phyloP scores from a whole-genome alignment of 2,329 filamentous ascomycete genomes.

The Pestalotiopsis sp. region DNA sequence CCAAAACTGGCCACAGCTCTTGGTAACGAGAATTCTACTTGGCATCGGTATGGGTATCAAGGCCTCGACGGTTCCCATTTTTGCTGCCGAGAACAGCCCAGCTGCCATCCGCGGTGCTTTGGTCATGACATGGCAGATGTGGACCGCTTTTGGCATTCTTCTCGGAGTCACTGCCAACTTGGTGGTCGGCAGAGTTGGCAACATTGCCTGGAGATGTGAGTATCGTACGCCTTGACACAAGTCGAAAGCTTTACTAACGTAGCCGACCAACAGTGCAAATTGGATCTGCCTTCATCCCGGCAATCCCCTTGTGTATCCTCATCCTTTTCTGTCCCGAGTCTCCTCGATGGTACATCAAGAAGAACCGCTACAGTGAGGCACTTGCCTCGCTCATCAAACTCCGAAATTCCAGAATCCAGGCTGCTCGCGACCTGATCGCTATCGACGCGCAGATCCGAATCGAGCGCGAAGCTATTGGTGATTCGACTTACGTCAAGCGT shows the following conservation, averaged over 20 bases:
- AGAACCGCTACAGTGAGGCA: constrained; percentile 43
- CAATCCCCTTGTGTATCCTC: constrained; percentile 19
- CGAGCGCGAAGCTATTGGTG: constrained; percentile 12
- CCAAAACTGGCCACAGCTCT: constrained; percentile 59
- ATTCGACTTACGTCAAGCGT: constrained; percentile 11
- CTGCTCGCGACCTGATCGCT: constrained; percentile 53
- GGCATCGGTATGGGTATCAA: constrained; percentile 70
- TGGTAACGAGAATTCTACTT: constrained; percentile 65
- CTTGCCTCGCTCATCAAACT: constrained; percentile 44
- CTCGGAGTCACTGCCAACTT: constrained; percentile 58
- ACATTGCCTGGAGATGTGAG: constrained; percentile 31
- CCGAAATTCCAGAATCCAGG: constrained; percentile 51
- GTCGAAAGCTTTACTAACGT: constrained; percentile 6
- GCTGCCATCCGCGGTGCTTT: constrained; percentile 63
- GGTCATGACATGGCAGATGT: constrained; percentile 69
- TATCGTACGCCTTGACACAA: background rate
- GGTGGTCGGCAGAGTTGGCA: constrained; percentile 55
- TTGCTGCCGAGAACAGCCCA: constrained; percentile 66
- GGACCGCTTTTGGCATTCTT: constrained; percentile 52
- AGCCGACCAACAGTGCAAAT: constrained; percentile 18
- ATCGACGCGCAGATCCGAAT: constrained; percentile 34
- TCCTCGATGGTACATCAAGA: constrained; percentile 49
- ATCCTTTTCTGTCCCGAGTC: constrained; percentile 43
- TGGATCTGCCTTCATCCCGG: constrained; percentile 25
- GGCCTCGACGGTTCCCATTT: constrained; percentile 57